Percentiles rank a stretch among this genome's conserved stretches.
Conservation (phyloP, 352 stramenopile species). For the Globisporangium sylvaticum region DNA sequence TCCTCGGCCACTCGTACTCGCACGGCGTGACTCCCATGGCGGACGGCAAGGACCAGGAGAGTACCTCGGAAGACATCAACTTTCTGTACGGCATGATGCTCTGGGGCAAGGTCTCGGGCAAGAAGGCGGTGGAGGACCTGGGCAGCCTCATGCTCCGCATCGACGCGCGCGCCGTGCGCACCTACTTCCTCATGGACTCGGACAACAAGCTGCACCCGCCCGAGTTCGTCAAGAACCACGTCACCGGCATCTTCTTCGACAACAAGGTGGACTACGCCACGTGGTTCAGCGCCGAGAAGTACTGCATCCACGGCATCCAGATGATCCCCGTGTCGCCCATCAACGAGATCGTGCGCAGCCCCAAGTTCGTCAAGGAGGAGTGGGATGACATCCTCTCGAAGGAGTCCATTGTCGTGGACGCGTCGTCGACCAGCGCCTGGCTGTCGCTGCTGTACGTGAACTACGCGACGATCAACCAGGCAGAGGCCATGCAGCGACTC, state of each 20-base stretch:
- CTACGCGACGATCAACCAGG: constrained; percentile 51
- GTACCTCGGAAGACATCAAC: constrained; percentile 76
- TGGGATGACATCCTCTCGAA: constrained; percentile 74
- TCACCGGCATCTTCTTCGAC: constrained; percentile 75
- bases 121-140: constrained; percentile 57
- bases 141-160: constrained; percentile 75
- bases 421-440: constrained; percentile 46
- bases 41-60: constrained; percentile 70
- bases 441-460: constrained; percentile 71
- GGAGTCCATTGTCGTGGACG: constrained; percentile 37
- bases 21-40: constrained; percentile 68
- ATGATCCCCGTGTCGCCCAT: constrained; percentile 74
- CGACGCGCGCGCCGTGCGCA: constrained; percentile 53
- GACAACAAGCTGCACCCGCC: constrained; percentile 61
- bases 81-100: constrained; percentile 79
- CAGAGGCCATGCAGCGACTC: constrained; percentile 42
- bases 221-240: constrained; percentile 62
- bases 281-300: constrained; percentile 62
- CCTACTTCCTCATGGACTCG: constrained; percentile 64
- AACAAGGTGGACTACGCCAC: constrained; percentile 82
- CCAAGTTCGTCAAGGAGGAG: constrained; percentile 62
- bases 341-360: constrained; percentile 59
- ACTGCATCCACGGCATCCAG: constrained; percentile 80
- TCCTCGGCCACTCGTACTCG: constrained; percentile 60
- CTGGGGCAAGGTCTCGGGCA: constrained; percentile 55